Percentiles rank a stretch among this genome's conserved stretches.
Evolutionary conservation across 2,329 filamentous ascomycete genomes (phyloP).

Genomic region (Fusarium setosum): DNA sequence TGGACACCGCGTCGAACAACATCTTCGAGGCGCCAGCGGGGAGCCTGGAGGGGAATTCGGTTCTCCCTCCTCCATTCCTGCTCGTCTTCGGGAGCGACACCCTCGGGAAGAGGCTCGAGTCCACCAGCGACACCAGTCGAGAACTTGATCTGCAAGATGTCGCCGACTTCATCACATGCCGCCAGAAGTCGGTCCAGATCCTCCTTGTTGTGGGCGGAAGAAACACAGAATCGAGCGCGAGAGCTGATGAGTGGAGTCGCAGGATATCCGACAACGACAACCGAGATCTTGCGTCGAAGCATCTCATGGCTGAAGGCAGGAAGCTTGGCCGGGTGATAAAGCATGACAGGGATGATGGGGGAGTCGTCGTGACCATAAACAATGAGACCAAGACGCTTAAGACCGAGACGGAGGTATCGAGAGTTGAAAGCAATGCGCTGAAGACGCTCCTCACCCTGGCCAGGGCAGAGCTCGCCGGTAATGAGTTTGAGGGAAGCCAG

Average conservation of each 20-base stretch:
- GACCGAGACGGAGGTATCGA: constrained; percentile 93
- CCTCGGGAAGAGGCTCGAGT: constrained; percentile 79
- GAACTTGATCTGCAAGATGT: constrained; percentile 94
- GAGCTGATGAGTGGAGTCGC: constrained; percentile 96
- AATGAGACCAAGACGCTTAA: constrained; percentile 97
- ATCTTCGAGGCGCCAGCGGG: constrained; percentile 87
- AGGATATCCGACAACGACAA: constrained; percentile 97
- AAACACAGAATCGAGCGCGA: constrained; percentile 94
- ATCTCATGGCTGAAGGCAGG: constrained; percentile 98
- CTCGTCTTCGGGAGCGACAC: constrained; percentile 78
- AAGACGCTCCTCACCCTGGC: constrained; percentile 94
- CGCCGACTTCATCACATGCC: constrained; percentile 93
- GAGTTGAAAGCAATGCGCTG: constrained; percentile 99
- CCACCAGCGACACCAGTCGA: constrained; percentile 96
- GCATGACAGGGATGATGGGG: constrained; percentile 91
- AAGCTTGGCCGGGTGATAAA: constrained; percentile 99
- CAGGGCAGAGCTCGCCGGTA: constrained; percentile 85
- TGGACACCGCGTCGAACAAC: constrained; percentile 80
- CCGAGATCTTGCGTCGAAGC: constrained; percentile 96
- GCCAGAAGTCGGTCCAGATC: constrained; percentile 90
- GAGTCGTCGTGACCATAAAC: constrained; percentile 98
- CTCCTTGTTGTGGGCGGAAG: constrained; percentile 96
- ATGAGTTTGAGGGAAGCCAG: constrained; percentile 88
- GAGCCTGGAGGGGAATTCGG: constrained; percentile 76
- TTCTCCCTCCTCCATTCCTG: constrained; percentile 71